Evolutionary conservation across 2,329 filamentous ascomycete species (phyloP), one percentile per base, ranked within the genome.

Genomic region (Fusarium sp.): DNA sequence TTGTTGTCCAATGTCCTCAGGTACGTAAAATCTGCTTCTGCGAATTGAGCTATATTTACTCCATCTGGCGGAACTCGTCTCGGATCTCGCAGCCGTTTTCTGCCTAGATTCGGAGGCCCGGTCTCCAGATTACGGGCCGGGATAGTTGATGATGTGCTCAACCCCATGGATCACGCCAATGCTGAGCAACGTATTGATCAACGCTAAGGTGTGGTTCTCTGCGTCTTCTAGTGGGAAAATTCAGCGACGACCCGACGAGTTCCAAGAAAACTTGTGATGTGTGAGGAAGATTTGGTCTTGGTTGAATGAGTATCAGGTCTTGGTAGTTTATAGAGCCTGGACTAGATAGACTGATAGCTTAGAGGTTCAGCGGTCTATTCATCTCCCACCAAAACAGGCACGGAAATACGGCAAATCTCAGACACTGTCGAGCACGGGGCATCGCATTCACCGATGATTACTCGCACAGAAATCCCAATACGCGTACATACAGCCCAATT

Each of bases 81-180:
- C 63, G 63, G 58, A 58, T 29, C 47, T 74, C 59, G 59, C 62
- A 47, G 42, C 56, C 10, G 38, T 16, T 50, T 35, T 65, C 27
- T 47, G 27, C 47, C 45, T 47, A 42, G 63, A 27, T 36, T 18
- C 33, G 22, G 50, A 31, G n/a, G 4, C 18, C 18, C 16, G 59
- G 59, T 47, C 36, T 40, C 25, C 52, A 52, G 40, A 63, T 36
- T 35, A 35, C 13, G 9, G 18, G 18, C 40, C 22, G 25, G 25
- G 35, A 65, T 50, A 7, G 31, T 54, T 65, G 61, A 65, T 68
- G 61, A 65, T 65, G 65, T 68, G 65, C 61, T 68, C 52, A 36
- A 52, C 20, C 65, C 50, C 60, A 42, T 31, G 58, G 57, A 68
- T 65, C 50, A 68, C 65, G 61, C 61, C 31, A 65, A 54, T 40